A percentile compares a stretch with the other conserved stretches of the same genome.
Evolutionary conservation across 805 yeast genomes (phyloP).

Genomic region (Wickerhamomyces sydowiorum): DNA sequence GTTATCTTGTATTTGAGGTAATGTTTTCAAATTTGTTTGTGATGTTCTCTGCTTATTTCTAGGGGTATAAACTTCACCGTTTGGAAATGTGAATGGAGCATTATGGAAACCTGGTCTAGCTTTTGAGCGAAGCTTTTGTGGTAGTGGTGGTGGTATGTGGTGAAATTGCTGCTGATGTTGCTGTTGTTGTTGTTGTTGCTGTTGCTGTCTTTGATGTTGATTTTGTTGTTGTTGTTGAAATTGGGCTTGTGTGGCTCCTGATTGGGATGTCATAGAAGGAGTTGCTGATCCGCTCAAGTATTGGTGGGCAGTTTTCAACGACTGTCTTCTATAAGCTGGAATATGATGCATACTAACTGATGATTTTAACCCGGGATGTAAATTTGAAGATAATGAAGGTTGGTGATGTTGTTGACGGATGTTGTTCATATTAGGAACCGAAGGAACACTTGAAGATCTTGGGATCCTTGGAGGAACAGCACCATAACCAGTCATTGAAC

Average conservation of each 20-base stretch:
- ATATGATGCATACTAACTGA: not conserved
- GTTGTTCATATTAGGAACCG: not conserved
- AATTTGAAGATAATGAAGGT: not conserved
- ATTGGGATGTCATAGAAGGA: not conserved
- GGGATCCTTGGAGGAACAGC: not conserved
- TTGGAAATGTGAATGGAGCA: conserved; percentile 23
- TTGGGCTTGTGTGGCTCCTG: not conserved
- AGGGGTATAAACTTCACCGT: conserved; percentile 25
- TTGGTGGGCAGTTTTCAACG: not conserved
- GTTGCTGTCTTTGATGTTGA: conserved; percentile 7
- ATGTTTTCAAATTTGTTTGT: conserved; percentile 6
- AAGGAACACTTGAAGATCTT: conserved; percentile 1
- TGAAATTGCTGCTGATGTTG: not conserved
- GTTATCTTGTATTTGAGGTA: not conserved
- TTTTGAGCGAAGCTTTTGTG: not conserved
- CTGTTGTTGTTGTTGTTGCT: conserved; percentile 5
- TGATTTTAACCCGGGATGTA: not conserved
- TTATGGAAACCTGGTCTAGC: conserved; percentile 11
- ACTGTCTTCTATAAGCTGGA: conserved; percentile 1
- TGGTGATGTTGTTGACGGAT: not conserved
- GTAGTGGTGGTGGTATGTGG: not conserved
- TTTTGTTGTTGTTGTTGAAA: not conserved
- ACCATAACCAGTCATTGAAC: conserved; percentile 1
- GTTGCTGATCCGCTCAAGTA: not conserved
- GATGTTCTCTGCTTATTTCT: conserved; percentile 20